Evolutionary conservation across 208 protist genomes (phyloP).

Genomic region (Tetramitus jugosus): DNA sequence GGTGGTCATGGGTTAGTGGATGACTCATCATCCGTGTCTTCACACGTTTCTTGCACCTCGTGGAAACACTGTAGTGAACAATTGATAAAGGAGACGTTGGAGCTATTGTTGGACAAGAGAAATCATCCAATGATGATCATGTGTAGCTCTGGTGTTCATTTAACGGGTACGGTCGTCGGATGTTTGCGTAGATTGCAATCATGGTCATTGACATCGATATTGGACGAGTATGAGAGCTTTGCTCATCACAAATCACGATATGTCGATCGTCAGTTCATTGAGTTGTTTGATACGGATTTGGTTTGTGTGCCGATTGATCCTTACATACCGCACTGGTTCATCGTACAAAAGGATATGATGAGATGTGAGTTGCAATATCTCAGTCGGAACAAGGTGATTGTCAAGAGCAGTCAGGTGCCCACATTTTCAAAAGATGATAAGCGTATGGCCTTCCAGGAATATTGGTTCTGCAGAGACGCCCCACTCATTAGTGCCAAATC

Average conservation of each 20-base stretch:
- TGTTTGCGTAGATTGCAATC: slow-evolving; percentile 70
- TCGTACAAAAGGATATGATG: slow-evolving; percentile 6
- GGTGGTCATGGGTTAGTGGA: no score
- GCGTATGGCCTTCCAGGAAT: background rate
- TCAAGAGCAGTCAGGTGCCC: background rate
- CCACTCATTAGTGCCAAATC: background rate
- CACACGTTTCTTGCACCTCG: background rate
- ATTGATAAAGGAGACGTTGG: slow-evolving; percentile 57
- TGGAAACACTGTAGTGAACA: slow-evolving; percentile 38
- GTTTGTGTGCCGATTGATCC: background rate
- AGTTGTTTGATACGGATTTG: slow-evolving; percentile 76
- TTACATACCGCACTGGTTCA: background rate
- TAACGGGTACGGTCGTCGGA: slow-evolving; percentile 66
- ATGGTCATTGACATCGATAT: slow-evolving; percentile 61
- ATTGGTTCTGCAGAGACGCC: background rate
- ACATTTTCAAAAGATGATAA: background rate
- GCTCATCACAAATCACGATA: slow-evolving; percentile 75
- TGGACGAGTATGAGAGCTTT: slow-evolving; percentile 69
- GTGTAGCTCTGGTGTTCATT: slow-evolving; percentile 66
- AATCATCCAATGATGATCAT: slow-evolving; percentile 74
- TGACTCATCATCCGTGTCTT: no score
- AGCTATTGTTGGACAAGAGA: slow-evolving; percentile 60
- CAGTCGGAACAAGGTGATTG: background rate
- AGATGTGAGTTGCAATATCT: background rate
- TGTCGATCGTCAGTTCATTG: slow-evolving; percentile 90